Percentiles rank a stretch among this genome's conserved stretches.
Evolutionary conservation across 2,329 filamentous ascomycete species (phyloP).

Genomic region (Penicillium occitanis): DNA sequence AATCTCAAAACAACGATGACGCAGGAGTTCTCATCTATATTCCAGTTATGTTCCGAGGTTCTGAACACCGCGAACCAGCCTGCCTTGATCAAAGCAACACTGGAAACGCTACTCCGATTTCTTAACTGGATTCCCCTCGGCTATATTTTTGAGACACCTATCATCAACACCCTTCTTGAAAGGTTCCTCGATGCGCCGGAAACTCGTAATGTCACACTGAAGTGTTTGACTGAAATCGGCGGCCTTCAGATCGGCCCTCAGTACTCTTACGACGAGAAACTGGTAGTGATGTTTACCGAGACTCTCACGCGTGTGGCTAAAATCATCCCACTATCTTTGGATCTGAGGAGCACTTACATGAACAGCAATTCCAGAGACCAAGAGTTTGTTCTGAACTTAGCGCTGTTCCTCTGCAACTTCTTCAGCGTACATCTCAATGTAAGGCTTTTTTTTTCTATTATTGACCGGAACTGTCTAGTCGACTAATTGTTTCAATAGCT

Average conservation of each 20-base stretch:
- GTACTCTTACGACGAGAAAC: constrained; percentile 85
- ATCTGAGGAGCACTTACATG: constrained; percentile 87
- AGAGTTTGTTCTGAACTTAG: constrained; percentile 95
- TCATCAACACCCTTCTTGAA: constrained; percentile 91
- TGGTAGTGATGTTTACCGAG: constrained; percentile 98
- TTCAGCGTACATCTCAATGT: constrained; percentile 90
- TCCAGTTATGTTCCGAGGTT: constrained; percentile 95
- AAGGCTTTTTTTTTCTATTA: constrained; percentile 28
- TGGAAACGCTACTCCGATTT: constrained; percentile 93
- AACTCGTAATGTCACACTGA: constrained; percentile 94
- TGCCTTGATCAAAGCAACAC: constrained; percentile 89
- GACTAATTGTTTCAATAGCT: constrained; percentile 54
- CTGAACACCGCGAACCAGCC: constrained; percentile 84
- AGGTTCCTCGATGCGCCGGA: constrained; percentile 91
- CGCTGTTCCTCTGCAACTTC: constrained; percentile 94
- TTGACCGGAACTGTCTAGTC: background rate
- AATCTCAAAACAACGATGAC: constrained; percentile 99
- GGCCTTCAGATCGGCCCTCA: constrained; percentile 78
- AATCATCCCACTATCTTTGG: constrained; percentile 86
- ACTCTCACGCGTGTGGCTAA: constrained; percentile 88
- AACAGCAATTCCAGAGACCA: constrained; percentile 91
- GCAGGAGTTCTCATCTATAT: constrained; percentile 96
- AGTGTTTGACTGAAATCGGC: constrained; percentile 96
- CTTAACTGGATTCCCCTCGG: constrained; percentile 99
- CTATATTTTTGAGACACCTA: constrained; percentile 96